Base-by-base conservation (phyloP, 352 stramenopile genomes). In the Phytophthora sp. region DNA sequence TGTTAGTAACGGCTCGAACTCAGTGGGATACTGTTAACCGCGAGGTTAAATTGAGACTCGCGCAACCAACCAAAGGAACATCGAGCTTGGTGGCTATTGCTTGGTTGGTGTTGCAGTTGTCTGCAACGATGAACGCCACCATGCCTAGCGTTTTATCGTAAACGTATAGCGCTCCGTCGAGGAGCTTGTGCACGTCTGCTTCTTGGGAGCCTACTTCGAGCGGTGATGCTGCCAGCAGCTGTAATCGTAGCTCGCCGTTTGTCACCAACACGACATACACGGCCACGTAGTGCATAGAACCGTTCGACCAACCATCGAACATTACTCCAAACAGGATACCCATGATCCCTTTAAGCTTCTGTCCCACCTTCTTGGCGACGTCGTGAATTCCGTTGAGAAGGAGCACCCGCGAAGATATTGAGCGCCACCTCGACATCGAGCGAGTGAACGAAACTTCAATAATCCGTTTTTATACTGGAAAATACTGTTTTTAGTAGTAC, bases 131-230 rank as follows among this genome's bases (percentile, higher is more conserved):
- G 18, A 52, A 62, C 0, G 46, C 56, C 12, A 69, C 38, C 47
- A 65, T 62, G 11, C n/a, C 29, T 2, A 57, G 16, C 1, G 12
- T 45, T 39, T 69, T 69, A 39, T 42, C 18, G 46, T 69, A 73
- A 0, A 62, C 53, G 30, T 21, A 21, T 1, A 69, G 47, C 7
- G 69, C 41, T 9, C 27, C 16, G 0, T 52, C 31, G 2, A 73
- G 24, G 3, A 45, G 9, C 42, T 61, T 26, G 2, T 66, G 58
- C 20, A 38, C 38, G 36, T 73, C 57, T 6, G 57, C 57, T 15
- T 45, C 45, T 35, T 45, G 49, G 0, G 41, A 31, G 2, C 38
- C 57, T 1, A 57, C 31, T 7, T 64, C 27, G 27, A 62, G 51
- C 0, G 54, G 39, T 7, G 54, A 62, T 8, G 57, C 3, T 7